phyloP scores from a whole-genome alignment of 768 basidiomycete species.

The Lepiota brunneoincarnata region DNA sequence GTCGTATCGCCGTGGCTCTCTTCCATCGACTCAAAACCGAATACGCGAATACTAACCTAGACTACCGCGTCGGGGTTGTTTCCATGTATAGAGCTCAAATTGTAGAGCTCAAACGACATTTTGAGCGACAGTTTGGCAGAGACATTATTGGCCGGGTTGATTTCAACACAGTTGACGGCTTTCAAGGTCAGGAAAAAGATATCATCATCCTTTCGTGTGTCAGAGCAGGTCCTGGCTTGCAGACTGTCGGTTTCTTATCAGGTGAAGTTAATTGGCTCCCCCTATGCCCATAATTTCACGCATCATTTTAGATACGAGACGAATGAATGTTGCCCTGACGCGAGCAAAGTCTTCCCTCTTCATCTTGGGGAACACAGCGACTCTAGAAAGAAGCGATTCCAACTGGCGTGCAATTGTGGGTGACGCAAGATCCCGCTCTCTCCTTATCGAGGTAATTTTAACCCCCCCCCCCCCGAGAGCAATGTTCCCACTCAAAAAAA shows the following conservation, averaged over 20 bases:
- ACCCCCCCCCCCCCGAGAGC: neutral
- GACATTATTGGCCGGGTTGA: constrained; percentile 72
- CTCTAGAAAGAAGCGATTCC: constrained; percentile 81
- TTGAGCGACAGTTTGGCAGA: constrained; percentile 68
- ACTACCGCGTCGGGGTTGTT: constrained; percentile 57
- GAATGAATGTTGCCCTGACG: constrained; percentile 99
- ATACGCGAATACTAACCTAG: constrained; percentile 47
- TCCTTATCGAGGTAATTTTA: constrained; percentile 59
- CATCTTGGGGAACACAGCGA: constrained; percentile 87
- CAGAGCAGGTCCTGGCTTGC: constrained; percentile 83
- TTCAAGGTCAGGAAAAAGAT: constrained; percentile 99
- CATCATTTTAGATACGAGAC: constrained; percentile 57
- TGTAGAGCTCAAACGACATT: constrained; percentile 64
- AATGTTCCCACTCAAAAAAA: constrained; percentile 18
- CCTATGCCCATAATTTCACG: constrained; percentile 7
- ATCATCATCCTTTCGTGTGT: constrained; percentile 98
- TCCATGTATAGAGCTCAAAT: constrained; percentile 96
- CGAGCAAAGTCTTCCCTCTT: constrained; percentile 93
- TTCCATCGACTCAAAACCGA: constrained; percentile 70
- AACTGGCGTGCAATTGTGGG: constrained; percentile 77
- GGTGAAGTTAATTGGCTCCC: constrained; percentile 37
- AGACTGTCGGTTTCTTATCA: constrained; percentile 83
- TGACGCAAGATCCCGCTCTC: constrained; percentile 67
- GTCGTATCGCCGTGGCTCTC: constrained; percentile 69
- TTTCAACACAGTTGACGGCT: constrained; percentile 98